A percentile compares a stretch with the other conserved stretches of the same genome.
Conservation (phyloP, 2,329 filamentous ascomycete species). For the Ceratocystis papillata region DNA sequence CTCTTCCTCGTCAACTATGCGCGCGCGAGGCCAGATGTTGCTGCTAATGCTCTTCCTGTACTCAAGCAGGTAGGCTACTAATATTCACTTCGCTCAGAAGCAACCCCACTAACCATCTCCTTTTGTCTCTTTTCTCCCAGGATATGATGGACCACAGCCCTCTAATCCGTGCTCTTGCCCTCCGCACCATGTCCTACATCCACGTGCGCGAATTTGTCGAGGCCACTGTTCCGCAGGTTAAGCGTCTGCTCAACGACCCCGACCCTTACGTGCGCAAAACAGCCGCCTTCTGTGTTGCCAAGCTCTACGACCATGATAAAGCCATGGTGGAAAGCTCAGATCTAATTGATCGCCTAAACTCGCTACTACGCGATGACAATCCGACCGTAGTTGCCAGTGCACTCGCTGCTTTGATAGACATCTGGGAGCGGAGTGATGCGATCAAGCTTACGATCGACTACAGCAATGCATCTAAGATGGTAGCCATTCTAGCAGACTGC, state of each 20-base stretch:
- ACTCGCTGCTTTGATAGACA: constrained; percentile 83
- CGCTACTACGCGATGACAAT: constrained; percentile 86
- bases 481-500: constrained; percentile 90
- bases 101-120: not conserved
- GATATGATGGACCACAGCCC: constrained; percentile 93
- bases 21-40: constrained; percentile 84
- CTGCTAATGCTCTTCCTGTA: constrained; percentile 82
- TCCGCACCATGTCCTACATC: constrained; percentile 94
- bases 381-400: constrained; percentile 95
- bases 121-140: constrained; percentile 34
- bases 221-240: constrained; percentile 74
- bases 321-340: constrained; percentile 82
- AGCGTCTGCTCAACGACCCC: constrained; percentile 67
- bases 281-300: constrained; percentile 89
- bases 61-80: constrained; percentile 46
- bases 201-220: constrained; percentile 94
- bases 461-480: constrained; percentile 92
- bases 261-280: constrained; percentile 98
- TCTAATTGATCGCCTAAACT: constrained; percentile 82
- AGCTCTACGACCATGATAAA: constrained; percentile 93
- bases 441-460: constrained; percentile 99
- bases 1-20: constrained; percentile 96
- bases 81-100: not conserved
- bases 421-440: constrained; percentile 94
- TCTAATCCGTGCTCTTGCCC: constrained; percentile 77